These are phyloP conservation scores for Fraxinus sp. DNA, from an alignment of 305 asterid genomes.

Conservation along the genomic window DNA sequence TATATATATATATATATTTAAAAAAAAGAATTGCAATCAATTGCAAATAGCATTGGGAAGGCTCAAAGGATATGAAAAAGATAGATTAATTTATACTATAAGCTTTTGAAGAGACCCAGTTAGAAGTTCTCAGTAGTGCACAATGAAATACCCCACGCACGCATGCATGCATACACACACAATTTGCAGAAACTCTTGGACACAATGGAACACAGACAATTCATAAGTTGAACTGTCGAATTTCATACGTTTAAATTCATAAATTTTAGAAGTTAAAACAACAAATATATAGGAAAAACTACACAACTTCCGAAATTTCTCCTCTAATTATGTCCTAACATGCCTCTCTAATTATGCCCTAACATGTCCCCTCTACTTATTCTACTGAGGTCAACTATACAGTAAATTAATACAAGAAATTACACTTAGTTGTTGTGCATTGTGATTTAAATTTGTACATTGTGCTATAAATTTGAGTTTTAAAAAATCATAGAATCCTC, in stretches of 20 bases:
- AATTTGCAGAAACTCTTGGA: neutral
- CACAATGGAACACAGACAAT: neutral
- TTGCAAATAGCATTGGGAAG: neutral
- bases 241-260: neutral
- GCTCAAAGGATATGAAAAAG: neutral
- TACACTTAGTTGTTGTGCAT: neutral
- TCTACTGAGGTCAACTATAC: neutral
- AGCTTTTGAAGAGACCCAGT: neutral
- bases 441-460: neutral
- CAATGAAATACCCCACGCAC: neutral
- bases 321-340: neutral
- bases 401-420: too few species aligned
- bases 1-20: neutral
- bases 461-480: neutral
- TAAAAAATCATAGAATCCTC: neutral
- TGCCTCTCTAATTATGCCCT: neutral
- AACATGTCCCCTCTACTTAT: neutral
- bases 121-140: neutral
- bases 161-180: neutral
- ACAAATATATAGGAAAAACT: neutral
- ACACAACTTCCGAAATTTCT: neutral
- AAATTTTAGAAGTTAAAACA: neutral
- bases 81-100: neutral
- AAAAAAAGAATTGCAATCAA: neutral
- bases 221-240: neutral